phyloP scores from a whole-genome alignment of 2,329 filamentous ascomycete species.

The Raffaelea deltoideospora region DNA sequence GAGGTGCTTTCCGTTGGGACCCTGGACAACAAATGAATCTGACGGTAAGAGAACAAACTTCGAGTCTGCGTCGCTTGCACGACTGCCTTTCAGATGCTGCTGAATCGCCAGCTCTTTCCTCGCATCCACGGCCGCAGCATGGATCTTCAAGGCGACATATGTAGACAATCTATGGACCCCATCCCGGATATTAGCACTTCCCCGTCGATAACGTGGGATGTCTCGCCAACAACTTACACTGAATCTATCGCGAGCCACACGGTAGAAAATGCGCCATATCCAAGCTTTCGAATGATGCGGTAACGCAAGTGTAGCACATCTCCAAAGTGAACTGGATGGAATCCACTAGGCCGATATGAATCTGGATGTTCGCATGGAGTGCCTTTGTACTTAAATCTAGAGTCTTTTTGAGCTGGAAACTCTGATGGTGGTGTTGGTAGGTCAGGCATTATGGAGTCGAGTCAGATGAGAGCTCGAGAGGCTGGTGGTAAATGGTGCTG shows the following conservation, averaged over 20 bases:
- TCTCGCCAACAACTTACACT: slow-evolving; percentile 1
- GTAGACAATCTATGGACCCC: neutral
- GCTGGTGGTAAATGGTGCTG: neutral
- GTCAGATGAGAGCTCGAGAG: neutral
- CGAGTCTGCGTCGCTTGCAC: neutral
- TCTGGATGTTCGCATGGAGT: slow-evolving; percentile 2
- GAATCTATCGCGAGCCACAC: slow-evolving; percentile 5
- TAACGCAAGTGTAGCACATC: slow-evolving; percentile 3
- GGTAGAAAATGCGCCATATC: slow-evolving; percentile 3
- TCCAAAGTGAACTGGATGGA: slow-evolving; percentile 3
- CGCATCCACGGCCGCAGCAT: slow-evolving; percentile 3
- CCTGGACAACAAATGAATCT: slow-evolving; percentile 1
- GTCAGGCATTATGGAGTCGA: slow-evolving; percentile 5
- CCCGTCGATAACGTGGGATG: neutral
- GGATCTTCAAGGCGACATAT: slow-evolving; percentile 4
- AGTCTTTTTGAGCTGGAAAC: slow-evolving; percentile 1
- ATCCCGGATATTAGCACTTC: slow-evolving; percentile 1
- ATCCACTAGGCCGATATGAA: slow-evolving; percentile 1
- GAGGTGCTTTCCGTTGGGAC: slow-evolving; percentile 4
- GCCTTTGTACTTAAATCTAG: slow-evolving; percentile 2
- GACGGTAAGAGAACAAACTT: slow-evolving; percentile 1
- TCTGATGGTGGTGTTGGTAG: slow-evolving; percentile 3
- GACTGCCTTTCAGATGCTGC: slow-evolving; percentile 1
- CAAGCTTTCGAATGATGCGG: slow-evolving; percentile 4
- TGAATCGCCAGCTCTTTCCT: slow-evolving; percentile 2